A percentile compares a stretch with the other conserved stretches of the same genome.
These are phyloP conservation scores for Adansonia rubrostipa DNA, from an alignment of 441 rosid genomes.

Conservation along the genomic window DNA sequence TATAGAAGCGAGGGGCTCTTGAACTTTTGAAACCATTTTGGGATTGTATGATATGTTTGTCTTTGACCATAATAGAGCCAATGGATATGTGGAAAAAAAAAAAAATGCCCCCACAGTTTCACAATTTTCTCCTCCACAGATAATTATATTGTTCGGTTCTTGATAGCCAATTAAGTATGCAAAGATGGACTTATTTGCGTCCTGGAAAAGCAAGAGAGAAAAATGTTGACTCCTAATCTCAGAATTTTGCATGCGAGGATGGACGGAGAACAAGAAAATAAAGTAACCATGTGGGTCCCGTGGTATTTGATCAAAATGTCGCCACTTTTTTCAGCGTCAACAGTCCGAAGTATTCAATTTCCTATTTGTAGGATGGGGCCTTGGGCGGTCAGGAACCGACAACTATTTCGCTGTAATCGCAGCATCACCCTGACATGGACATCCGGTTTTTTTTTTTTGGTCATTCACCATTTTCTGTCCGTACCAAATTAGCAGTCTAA, in stretches of 20 bases:
- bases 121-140: neutral
- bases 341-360: neutral
- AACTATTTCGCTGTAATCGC: neutral
- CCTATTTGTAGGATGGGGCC: neutral
- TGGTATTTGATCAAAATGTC: neutral
- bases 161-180: neutral
- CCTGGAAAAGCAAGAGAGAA: neutral
- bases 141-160: neutral
- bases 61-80: conserved; percentile 24
- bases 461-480: no score
- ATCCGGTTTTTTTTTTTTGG: no score
- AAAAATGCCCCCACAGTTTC: neutral
- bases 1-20: conserved; percentile 10
- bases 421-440: neutral
- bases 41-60: conserved; percentile 29
- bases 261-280: neutral
- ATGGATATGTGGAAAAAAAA: conserved; percentile 15
- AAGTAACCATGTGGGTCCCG: neutral
- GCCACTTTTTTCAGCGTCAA: neutral
- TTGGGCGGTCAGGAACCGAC: neutral
- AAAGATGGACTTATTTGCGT: neutral
- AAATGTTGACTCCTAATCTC: neutral
- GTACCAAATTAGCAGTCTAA: no score
- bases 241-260: neutral
- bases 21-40: conserved; percentile 21